Conservation (phyloP, 345 rosid genomes). For the Clarkia xantiana region DNA sequence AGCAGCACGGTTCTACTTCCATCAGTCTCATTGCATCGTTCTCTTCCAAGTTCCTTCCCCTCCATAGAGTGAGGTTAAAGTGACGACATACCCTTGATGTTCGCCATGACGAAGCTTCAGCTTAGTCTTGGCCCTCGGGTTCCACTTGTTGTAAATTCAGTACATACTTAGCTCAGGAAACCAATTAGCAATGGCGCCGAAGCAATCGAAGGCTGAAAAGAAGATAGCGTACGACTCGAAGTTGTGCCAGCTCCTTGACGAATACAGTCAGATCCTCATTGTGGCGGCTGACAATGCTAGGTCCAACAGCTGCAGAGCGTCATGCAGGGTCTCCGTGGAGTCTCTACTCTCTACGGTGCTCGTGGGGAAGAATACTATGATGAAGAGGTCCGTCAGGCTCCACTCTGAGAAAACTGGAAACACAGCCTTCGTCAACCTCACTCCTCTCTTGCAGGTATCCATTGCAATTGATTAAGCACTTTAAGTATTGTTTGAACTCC, state of each 20-base stretch:
- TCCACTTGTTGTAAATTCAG: slow-evolving; percentile 1
- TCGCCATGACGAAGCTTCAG: slow-evolving; percentile 43
- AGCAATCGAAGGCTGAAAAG: slow-evolving; percentile 61
- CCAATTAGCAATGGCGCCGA: slow-evolving; percentile 17
- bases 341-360: slow-evolving; percentile 70
- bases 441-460: slow-evolving; percentile 74
- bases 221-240: slow-evolving; percentile 68
- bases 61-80: slow-evolving; percentile 31
- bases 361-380: slow-evolving; percentile 98
- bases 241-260: slow-evolving; percentile 68
- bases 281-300: slow-evolving; percentile 87
- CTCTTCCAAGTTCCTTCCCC: not conserved
- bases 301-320: slow-evolving; percentile 87
- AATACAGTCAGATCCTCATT: slow-evolving; percentile 60
- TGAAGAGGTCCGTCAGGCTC: slow-evolving; percentile 71
- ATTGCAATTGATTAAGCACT: no score
- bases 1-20: not conserved
- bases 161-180: not conserved
- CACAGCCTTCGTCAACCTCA: slow-evolving; percentile 33
- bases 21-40: not conserved
- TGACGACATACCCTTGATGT: slow-evolving; percentile 32
- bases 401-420: slow-evolving; percentile 78
- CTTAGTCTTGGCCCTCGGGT: slow-evolving; percentile 53
- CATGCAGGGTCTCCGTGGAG: slow-evolving; percentile 63
- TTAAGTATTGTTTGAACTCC: no score